phyloP scores from a whole-genome alignment of 306 rosid species.

The Gastrolobium bilobum region DNA sequence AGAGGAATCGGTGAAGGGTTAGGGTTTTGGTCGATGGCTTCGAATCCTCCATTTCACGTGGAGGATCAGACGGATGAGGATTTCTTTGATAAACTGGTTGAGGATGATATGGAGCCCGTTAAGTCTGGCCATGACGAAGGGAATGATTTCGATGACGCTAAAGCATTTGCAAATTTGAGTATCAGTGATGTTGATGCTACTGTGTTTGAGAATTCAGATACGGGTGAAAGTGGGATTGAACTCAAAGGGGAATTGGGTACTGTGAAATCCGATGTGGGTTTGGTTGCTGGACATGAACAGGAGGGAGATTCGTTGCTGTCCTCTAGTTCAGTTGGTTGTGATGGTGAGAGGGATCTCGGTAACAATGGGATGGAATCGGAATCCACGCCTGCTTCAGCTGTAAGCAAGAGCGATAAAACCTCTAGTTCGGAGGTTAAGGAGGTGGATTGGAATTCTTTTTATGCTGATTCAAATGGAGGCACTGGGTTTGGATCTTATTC shows the following conservation, averaged over 20 bases:
- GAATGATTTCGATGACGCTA: conserved; percentile 69
- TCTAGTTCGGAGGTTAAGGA: conserved; percentile 64
- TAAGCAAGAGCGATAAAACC: conserved; percentile 46
- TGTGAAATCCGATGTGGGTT: conserved; percentile 43
- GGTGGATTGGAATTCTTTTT: conserved; percentile 84
- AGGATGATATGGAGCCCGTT: conserved; percentile 65
- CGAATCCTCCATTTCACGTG: conserved; percentile 83
- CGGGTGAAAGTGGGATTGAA: conserved; percentile 43
- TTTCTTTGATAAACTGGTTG: conserved; percentile 90
- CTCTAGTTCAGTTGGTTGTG: conserved; percentile 52
- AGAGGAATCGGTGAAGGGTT: conserved; percentile 49
- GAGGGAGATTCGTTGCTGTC: conserved; percentile 46
- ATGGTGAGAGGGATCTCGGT: conserved; percentile 36
- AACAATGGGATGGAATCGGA: conserved; percentile 54
- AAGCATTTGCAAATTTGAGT: conserved; percentile 66
- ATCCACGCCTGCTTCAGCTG: conserved; percentile 20
- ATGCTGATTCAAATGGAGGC: conserved; percentile 70
- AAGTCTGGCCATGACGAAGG: conserved; percentile 50
- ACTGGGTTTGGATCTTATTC: conserved; percentile 72
- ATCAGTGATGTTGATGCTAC: conserved; percentile 56
- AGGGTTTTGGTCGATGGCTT: conserved; percentile 72
- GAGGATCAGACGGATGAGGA: conserved; percentile 95
- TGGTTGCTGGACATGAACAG: conserved; percentile 42
- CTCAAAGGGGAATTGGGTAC: conserved; percentile 33
- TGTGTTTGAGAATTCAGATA: conserved; percentile 52